phyloP scores from a whole-genome alignment of 2,329 filamentous ascomycete genomes.

The Ophiostoma quercus region DNA sequence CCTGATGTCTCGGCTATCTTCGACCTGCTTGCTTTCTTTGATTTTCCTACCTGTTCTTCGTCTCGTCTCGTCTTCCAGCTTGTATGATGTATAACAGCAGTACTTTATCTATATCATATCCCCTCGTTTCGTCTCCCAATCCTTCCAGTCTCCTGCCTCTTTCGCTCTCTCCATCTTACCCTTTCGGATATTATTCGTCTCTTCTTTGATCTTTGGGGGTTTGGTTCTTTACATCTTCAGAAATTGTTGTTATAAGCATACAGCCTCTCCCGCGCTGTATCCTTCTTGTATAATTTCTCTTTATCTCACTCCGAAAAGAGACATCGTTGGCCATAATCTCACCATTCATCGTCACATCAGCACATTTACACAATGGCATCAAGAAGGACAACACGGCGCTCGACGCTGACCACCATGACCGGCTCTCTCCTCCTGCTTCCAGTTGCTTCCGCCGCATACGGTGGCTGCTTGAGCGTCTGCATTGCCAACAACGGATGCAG shows the following conservation, averaged over 20 bases:
- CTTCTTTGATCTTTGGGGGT: background rate
- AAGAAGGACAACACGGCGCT: background rate
- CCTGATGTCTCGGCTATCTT: background rate
- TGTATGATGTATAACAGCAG: background rate
- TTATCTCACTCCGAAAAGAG: background rate
- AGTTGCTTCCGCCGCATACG: slow-evolving; percentile 20
- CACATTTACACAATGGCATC: background rate
- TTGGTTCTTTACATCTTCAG: background rate
- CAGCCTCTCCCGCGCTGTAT: background rate
- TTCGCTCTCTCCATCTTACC: background rate
- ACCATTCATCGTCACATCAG: background rate
- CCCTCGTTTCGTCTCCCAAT: slow-evolving; percentile 4
- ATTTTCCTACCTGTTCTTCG: background rate
- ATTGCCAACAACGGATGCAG: slow-evolving; percentile 25
- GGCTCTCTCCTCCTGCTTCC: slow-evolving; percentile 11
- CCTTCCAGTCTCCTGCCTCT: background rate
- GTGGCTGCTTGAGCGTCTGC: slow-evolving; percentile 25
- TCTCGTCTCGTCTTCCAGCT: background rate
- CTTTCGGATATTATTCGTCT: background rate
- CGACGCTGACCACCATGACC: background rate
- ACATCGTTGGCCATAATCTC: no score
- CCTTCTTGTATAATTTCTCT: background rate
- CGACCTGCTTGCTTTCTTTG: background rate
- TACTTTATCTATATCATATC: background rate
- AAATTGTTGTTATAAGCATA: background rate